Conservation (phyloP, 805 yeast species). For the Scheffersomyces amazonensis region DNA sequence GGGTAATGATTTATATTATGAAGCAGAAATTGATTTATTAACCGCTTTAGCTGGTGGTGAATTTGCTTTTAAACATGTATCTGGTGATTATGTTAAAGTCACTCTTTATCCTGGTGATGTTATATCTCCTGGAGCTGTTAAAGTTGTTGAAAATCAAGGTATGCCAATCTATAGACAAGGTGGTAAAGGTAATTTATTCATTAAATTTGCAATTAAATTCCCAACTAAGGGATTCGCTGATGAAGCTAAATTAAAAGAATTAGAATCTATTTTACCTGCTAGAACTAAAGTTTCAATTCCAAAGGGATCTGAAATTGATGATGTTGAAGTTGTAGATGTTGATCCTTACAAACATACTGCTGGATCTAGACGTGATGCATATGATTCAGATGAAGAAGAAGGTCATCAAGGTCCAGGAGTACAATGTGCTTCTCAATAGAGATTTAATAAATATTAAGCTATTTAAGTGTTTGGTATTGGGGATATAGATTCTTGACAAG, state of each 20-base stretch:
- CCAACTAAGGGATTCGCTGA: slow-evolving; percentile 71
- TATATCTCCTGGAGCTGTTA: slow-evolving; percentile 76
- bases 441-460: too few species aligned
- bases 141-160: slow-evolving; percentile 90
- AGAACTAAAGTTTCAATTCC: slow-evolving; percentile 65
- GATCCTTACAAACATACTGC: slow-evolving; percentile 60
- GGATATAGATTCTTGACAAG: too few species aligned
- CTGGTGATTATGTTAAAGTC: slow-evolving; percentile 87
- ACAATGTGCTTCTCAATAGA: slow-evolving; percentile 95
- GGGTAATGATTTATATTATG: slow-evolving; percentile 82
- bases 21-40: slow-evolving; percentile 84
- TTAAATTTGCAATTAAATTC: slow-evolving; percentile 87
- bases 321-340: slow-evolving; percentile 66
- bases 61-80: slow-evolving; percentile 81
- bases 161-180: slow-evolving; percentile 94
- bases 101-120: slow-evolving; percentile 89
- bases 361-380: slow-evolving; percentile 39
- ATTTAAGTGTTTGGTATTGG: too few species aligned
- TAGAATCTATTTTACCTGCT: slow-evolving; percentile 78
- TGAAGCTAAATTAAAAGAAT: slow-evolving; percentile 69
- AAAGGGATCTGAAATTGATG: slow-evolving; percentile 73
- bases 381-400: slow-evolving; percentile 45
- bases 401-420: slow-evolving; percentile 65
- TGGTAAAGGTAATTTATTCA: slow-evolving; percentile 80
- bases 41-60: slow-evolving; percentile 98